These are phyloP conservation scores for Backusella parvicylindrica DNA, from an alignment of 192 early-diverging fungal genomes.

Conservation along the genomic window DNA sequence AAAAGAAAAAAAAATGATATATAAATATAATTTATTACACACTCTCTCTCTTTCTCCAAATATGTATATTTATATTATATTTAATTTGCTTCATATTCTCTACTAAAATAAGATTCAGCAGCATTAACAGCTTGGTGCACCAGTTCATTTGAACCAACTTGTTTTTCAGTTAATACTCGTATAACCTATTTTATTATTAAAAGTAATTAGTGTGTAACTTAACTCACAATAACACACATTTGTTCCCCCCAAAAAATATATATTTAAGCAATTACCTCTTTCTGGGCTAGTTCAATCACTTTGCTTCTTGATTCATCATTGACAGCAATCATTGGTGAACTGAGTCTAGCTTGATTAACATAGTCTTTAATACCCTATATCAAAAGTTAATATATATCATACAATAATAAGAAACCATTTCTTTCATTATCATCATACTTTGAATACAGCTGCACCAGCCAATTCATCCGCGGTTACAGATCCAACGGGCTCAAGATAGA, in stretches of 20 bases:
- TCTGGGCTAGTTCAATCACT: not conserved
- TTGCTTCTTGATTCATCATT: slow-evolving; percentile 6
- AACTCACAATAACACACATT: too few relatives aligned
- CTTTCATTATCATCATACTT: not conserved
- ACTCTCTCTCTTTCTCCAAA: not conserved
- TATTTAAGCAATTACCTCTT: not conserved
- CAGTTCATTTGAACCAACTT: slow-evolving; percentile 1
- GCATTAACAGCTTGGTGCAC: not conserved
- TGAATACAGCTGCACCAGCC: slow-evolving; percentile 15
- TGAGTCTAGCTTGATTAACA: not conserved
- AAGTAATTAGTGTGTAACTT: not conserved
- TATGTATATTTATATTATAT: not conserved
- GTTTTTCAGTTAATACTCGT: not conserved
- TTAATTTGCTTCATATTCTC: slow-evolving; percentile 18
- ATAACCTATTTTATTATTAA: not conserved
- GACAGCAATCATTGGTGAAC: not conserved
- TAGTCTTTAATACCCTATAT: slow-evolving; percentile 15
- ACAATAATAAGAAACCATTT: not conserved
- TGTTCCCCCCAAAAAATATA: not conserved
- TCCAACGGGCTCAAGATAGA: not conserved
- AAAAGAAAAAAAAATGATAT: not conserved
- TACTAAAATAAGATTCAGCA: slow-evolving; percentile 13
- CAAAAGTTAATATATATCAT: not conserved
- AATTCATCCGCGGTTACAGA: not conserved
- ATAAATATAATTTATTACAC: not conserved